Percentiles rank a stretch among this genome's conserved stretches.
Evolutionary conservation across 2,329 filamentous ascomycete species (phyloP).

Genomic region (Simplicillium aogashimaense): DNA sequence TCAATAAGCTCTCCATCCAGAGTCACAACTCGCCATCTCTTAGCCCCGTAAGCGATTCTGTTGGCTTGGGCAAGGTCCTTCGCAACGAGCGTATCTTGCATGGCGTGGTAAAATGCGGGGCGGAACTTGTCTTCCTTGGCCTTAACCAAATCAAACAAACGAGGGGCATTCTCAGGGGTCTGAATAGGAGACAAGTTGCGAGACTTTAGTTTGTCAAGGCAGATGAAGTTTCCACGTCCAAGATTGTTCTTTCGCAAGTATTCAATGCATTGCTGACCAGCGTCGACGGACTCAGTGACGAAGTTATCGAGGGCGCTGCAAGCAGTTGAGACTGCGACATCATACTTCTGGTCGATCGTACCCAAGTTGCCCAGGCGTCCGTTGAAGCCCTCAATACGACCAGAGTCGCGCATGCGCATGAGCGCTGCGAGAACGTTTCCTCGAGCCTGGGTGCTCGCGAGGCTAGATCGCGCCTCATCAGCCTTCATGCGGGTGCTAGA

Average conservation of each 20-base stretch:
- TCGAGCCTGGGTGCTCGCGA: conserved; percentile 83
- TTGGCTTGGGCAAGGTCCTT: conserved; percentile 92
- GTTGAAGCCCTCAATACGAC: conserved; percentile 94
- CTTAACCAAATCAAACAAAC: conserved; percentile 86
- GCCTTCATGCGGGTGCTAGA: conserved; percentile 89
- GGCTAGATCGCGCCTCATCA: conserved; percentile 84
- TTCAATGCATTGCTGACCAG: conserved; percentile 95
- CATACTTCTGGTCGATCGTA: conserved; percentile 86
- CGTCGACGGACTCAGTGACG: conserved; percentile 91
- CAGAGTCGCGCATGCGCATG: conserved; percentile 92
- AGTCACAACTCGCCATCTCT: conserved; percentile 92
- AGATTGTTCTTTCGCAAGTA: conserved; percentile 96
- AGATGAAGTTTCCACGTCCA: conserved; percentile 93
- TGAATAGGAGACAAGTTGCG: conserved; percentile 71
- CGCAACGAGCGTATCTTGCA: conserved; percentile 92
- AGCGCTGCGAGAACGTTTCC: conserved; percentile 85
- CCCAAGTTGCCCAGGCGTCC: conserved; percentile 90
- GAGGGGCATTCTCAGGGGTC: conserved; percentile 85
- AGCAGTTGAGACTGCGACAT: conserved; percentile 96
- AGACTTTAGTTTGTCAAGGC: conserved; percentile 74
- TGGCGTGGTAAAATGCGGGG: conserved; percentile 88
- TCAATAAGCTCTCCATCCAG: conserved; percentile 93
- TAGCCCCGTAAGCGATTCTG: conserved; percentile 88
- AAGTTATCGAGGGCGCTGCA: conserved; percentile 89
- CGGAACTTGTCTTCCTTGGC: conserved; percentile 79